Evolutionary conservation across 2,329 filamentous ascomycete genomes (phyloP).

Genomic region (Colletotrichum cuscutae): DNA sequence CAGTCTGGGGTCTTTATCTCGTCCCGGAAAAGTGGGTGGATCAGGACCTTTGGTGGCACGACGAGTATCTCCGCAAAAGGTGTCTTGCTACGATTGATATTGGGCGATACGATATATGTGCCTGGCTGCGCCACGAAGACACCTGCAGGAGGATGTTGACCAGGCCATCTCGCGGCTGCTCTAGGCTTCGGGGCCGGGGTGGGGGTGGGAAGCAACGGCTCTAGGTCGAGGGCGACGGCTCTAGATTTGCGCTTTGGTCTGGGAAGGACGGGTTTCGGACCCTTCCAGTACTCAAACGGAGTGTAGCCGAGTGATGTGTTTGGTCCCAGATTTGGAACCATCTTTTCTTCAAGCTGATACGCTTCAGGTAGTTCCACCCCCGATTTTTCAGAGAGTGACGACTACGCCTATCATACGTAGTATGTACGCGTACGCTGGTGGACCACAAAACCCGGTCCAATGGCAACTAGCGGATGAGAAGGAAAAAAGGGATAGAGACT

Average conservation of each 20-base stretch:
- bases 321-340: constrained; percentile 31
- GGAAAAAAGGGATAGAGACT: background rate
- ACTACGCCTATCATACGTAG: constrained; percentile 31
- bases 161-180: constrained; percentile 30
- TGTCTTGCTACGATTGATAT: constrained; percentile 6
- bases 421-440: constrained; percentile 27
- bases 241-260: constrained; percentile 22
- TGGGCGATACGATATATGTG: constrained; percentile 9
- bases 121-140: constrained; percentile 31
- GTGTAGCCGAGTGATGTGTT: constrained; percentile 37
- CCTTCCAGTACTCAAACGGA: constrained; percentile 41
- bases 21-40: constrained; percentile 32
- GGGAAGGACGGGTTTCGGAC: constrained; percentile 36
- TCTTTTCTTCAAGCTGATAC: constrained; percentile 29
- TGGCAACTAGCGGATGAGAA: background rate
- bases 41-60: constrained; percentile 30
- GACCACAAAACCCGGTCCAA: constrained; percentile 21
- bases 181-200: constrained; percentile 12
- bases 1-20: constrained; percentile 33
- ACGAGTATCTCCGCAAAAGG: constrained; percentile 30
- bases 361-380: constrained; percentile 2
- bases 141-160: background rate
- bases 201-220: constrained; percentile 28
- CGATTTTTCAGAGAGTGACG: constrained; percentile 23
- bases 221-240: constrained; percentile 18